Base-by-base conservation (phyloP, 1,284 basidiomycete genomes). In the Apiotrichum porosum region DNA sequence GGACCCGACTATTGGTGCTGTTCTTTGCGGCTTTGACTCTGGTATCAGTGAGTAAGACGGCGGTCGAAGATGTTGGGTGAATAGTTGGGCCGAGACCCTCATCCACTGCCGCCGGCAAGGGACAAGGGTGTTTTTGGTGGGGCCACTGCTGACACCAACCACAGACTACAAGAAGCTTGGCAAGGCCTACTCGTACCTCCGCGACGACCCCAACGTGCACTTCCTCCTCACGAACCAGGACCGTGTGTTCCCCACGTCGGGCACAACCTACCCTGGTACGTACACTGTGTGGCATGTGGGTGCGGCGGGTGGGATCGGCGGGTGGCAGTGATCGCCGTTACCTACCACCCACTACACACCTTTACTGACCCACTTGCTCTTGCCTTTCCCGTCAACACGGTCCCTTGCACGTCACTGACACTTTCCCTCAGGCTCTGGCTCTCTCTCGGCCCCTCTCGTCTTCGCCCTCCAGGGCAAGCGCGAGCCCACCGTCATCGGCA, bases 221-320 rank as follows among this genome's bases (percentile, higher is more conserved):
- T 97, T 98, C 71, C 81, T 99, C 54, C 84, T 84, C 35, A 97
- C 94, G 2, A 98, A 98, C 70, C 84, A 86, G 57, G 94, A 97
- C 68, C 85, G 85, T 56, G 93, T 89, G 6, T 97, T 83, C 76
- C 92, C 92, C 0, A 83, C 80, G 30, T 80, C 82, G 23, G 81
- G 83, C 37, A 89, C 89, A 0, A 73, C 89, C 5, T 81, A 90
- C 46, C 90, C 89, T 22, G 26, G n/a, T n/a, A n/a, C n/a, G n/a
- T n/a, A n/a, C n/a, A n/a, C n/a, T n/a, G n/a, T n/a, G n/a, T n/a
- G n/a, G n/a, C n/a, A n/a, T n/a, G n/a, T n/a, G n/a, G n/a, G n/a
- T n/a, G n/a, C n/a, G n/a, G n/a, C n/a, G n/a, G n/a, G n/a, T n/a
- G n/a, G n/a, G 91, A 88, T 52, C 81, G 50, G 58, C 31, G 26